These are phyloP conservation scores for Apiotrichum siamense DNA, from an alignment of 1,284 basidiomycete genomes.

Conservation along the genomic window DNA sequence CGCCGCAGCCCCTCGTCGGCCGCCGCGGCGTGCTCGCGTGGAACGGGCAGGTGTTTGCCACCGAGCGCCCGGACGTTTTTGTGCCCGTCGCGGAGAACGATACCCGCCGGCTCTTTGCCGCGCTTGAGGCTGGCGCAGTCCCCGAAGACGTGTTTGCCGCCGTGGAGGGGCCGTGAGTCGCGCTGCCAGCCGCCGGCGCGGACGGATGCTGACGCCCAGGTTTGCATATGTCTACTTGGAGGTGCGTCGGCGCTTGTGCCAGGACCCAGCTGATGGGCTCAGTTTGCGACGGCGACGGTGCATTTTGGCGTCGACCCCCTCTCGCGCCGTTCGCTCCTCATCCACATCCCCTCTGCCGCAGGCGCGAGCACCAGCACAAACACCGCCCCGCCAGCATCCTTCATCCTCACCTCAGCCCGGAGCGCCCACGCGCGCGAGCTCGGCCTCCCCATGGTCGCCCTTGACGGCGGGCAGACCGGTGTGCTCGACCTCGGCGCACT, in stretches of 20 bases:
- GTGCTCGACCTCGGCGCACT: constrained; percentile 13
- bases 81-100: constrained; percentile 72
- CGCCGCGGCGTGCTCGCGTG: constrained; percentile 64
- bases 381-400: background rate
- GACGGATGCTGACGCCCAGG: constrained; percentile 46
- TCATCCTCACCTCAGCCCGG: constrained; percentile 30
- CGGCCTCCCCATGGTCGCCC: constrained; percentile 23
- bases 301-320: constrained; percentile 84
- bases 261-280: background rate
- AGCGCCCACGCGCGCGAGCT: constrained; percentile 16
- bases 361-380: background rate
- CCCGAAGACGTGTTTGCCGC: constrained; percentile 55
- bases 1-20: constrained; percentile 66
- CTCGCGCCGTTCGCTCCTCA: constrained; percentile 79
- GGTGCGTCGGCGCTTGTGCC: constrained; percentile 47
- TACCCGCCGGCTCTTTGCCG: constrained; percentile 60
- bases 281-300: constrained; percentile 52
- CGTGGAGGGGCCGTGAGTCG: constrained; percentile 80
- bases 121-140: constrained; percentile 51
- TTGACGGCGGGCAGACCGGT: constrained; percentile 36
- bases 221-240: constrained; percentile 78
- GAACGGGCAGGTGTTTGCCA: constrained; percentile 79
- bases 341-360: constrained; percentile 34
- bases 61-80: constrained; percentile 61
- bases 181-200: background rate